phyloP scores from a whole-genome alignment of 2,329 filamentous ascomycete species.

The Fusarium pseudoanthophilum region DNA sequence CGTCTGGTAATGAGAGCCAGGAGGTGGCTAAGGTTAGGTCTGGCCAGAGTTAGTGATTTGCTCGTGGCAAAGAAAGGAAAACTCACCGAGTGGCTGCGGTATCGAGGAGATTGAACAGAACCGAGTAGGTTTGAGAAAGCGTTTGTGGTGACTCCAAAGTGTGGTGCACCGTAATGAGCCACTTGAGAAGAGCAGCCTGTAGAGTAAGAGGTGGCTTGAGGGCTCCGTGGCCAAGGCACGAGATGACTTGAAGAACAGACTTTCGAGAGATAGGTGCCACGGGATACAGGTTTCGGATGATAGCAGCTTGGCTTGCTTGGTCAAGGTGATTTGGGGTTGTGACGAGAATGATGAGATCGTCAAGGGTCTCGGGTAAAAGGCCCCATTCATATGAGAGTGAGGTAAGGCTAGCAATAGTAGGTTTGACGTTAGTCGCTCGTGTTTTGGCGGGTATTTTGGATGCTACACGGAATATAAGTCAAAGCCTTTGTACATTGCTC shows the following conservation, averaged over 20 bases:
- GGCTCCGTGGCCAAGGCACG: slow-evolving; percentile 80
- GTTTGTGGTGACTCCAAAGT: slow-evolving; percentile 71
- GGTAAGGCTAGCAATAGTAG: slow-evolving; percentile 70
- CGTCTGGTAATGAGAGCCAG: slow-evolving; percentile 82
- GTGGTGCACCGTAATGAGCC: slow-evolving; percentile 82
- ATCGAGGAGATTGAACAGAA: slow-evolving; percentile 84
- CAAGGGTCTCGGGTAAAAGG: slow-evolving; percentile 68
- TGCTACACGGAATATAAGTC: slow-evolving; percentile 52
- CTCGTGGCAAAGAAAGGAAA: neutral
- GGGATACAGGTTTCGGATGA: slow-evolving; percentile 82
- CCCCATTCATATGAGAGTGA: slow-evolving; percentile 75
- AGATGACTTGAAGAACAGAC: slow-evolving; percentile 73
- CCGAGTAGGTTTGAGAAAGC: slow-evolving; percentile 76
- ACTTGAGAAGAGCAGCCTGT: slow-evolving; percentile 78
- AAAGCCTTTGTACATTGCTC: neutral
- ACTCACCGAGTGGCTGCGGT: slow-evolving; percentile 77
- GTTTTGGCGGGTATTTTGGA: slow-evolving; percentile 73
- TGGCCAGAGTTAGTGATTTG: slow-evolving; percentile 44
- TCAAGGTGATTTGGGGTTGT: slow-evolving; percentile 76
- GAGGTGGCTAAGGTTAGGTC: slow-evolving; percentile 76
- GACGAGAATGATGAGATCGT: slow-evolving; percentile 72
- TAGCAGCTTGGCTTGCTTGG: slow-evolving; percentile 75
- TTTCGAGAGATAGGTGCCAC: slow-evolving; percentile 69
- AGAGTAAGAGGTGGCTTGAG: slow-evolving; percentile 77
- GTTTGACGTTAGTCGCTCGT: slow-evolving; percentile 70